Conservation (phyloP, 1,284 basidiomycete species). For the Naganishia cerealis region DNA sequence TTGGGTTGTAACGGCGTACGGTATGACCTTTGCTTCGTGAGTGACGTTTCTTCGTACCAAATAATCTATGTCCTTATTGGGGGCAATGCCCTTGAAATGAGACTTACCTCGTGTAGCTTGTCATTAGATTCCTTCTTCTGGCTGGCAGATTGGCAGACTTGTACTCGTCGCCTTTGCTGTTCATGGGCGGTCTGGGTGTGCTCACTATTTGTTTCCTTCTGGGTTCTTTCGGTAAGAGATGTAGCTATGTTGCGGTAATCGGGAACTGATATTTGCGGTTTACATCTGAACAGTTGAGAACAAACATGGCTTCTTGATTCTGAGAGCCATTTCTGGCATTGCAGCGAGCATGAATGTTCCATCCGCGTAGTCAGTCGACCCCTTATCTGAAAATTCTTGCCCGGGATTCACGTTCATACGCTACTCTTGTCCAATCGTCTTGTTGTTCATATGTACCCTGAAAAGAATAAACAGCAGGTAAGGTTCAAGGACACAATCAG, state of each 20-base stretch:
- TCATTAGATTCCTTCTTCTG: constrained; percentile 41
- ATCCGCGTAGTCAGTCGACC: constrained; percentile 38
- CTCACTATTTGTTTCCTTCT: constrained; percentile 43
- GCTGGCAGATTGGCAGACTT: constrained; percentile 45
- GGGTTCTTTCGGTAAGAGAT: neutral
- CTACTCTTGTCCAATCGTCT: neutral
- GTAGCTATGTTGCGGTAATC: too few species aligned
- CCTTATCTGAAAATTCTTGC: neutral
- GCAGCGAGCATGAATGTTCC: constrained; percentile 44
- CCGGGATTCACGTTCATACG: neutral
- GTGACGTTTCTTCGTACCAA: neutral
- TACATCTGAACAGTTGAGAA: constrained; percentile 36
- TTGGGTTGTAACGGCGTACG: constrained; percentile 1
- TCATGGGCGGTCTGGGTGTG: constrained; percentile 42
- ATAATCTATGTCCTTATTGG: neutral
- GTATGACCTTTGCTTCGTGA: neutral
- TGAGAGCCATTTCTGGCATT: constrained; percentile 47
- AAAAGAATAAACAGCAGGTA: neutral
- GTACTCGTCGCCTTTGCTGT: constrained; percentile 45
- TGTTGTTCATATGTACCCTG: constrained; percentile 16
- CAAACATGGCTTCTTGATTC: constrained; percentile 50
- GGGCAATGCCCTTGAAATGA: neutral
- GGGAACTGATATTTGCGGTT: neutral
- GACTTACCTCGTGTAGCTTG: neutral
- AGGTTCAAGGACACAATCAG: neutral